Evolutionary conservation across 768 basidiomycete species (phyloP).

Genomic region (Gautieria morchelliformis): DNA sequence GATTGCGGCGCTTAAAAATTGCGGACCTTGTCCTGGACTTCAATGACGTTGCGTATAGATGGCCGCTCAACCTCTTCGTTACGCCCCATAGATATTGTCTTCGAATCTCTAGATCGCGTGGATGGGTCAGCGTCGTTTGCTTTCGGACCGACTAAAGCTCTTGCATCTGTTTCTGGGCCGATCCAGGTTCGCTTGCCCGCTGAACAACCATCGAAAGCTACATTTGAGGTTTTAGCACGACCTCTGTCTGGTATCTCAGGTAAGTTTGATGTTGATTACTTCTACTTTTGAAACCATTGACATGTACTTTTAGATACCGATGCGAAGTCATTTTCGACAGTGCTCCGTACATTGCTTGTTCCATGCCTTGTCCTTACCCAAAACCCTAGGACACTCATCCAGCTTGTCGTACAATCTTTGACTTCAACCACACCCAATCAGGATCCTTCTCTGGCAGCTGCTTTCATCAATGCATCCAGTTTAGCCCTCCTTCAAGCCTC

Average conservation of each 20-base stretch:
- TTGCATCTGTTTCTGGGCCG: constrained; percentile 74
- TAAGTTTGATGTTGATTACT: constrained; percentile 3
- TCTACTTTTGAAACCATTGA: neutral
- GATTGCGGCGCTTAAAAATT: neutral
- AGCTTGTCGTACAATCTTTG: constrained; percentile 67
- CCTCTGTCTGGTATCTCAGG: constrained; percentile 60
- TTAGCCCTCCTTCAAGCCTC: constrained; percentile 60
- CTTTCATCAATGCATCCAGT: constrained; percentile 61
- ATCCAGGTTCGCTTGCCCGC: constrained; percentile 61
- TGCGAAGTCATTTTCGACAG: constrained; percentile 47
- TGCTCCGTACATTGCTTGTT: constrained; percentile 46
- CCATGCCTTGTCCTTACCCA: constrained; percentile 57
- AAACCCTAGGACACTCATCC: constrained; percentile 65
- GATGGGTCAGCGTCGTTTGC: constrained; percentile 71
- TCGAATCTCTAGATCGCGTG: constrained; percentile 55
- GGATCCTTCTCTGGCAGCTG: constrained; percentile 42
- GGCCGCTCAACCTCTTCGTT: constrained; percentile 23
- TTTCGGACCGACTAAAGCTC: constrained; percentile 40
- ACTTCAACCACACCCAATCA: constrained; percentile 12
- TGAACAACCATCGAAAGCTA: constrained; percentile 64
- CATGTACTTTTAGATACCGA: constrained; percentile 34
- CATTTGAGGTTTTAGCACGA: constrained; percentile 65
- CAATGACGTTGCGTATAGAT: constrained; percentile 23
- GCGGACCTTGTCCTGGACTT: neutral
- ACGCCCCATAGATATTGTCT: constrained; percentile 35